phyloP scores from a whole-genome alignment of 2,329 filamentous ascomycete species.

The Didymellaceae sp. region DNA sequence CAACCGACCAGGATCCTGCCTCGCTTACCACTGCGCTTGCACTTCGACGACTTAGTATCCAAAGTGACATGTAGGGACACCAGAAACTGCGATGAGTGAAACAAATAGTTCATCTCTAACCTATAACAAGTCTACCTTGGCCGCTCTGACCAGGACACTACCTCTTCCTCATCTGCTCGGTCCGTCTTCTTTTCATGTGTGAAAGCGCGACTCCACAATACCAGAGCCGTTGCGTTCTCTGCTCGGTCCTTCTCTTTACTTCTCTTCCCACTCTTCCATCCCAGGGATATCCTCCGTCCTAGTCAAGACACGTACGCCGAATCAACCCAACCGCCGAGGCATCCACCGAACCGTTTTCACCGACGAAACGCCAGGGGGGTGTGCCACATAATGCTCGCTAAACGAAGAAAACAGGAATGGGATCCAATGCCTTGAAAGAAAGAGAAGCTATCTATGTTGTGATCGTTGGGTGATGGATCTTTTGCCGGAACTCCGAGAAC shows the following conservation, averaged over 20 bases:
- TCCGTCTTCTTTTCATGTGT: neutral
- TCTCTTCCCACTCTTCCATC: neutral
- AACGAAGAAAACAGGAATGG: constrained; percentile 28
- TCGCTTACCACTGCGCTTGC: constrained; percentile 12
- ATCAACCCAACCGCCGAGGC: constrained; percentile 26
- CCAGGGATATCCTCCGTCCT: constrained; percentile 17
- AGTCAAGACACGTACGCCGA: constrained; percentile 18
- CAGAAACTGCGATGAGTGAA: neutral
- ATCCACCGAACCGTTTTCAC: constrained; percentile 24
- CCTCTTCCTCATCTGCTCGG: neutral
- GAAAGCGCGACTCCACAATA: constrained; percentile 21
- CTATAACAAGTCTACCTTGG: constrained; percentile 2
- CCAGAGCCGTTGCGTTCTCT: constrained; percentile 23
- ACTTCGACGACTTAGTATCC: constrained; percentile 2
- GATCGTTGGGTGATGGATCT: neutral
- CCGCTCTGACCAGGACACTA: neutral
- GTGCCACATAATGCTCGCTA: constrained; percentile 42
- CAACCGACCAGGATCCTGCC: constrained; percentile 5
- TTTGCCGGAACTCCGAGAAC: constrained; percentile 2
- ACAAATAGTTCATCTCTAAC: constrained; percentile 4
- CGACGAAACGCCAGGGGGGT: constrained; percentile 34
- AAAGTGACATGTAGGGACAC: neutral
- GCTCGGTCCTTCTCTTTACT: constrained; percentile 7
- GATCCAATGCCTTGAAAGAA: constrained; percentile 30
- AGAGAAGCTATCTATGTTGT: constrained; percentile 32